These are phyloP conservation scores for Trebouxia gelatinosa DNA, from an alignment of 163 green algal genomes.

Conservation along the genomic window DNA sequence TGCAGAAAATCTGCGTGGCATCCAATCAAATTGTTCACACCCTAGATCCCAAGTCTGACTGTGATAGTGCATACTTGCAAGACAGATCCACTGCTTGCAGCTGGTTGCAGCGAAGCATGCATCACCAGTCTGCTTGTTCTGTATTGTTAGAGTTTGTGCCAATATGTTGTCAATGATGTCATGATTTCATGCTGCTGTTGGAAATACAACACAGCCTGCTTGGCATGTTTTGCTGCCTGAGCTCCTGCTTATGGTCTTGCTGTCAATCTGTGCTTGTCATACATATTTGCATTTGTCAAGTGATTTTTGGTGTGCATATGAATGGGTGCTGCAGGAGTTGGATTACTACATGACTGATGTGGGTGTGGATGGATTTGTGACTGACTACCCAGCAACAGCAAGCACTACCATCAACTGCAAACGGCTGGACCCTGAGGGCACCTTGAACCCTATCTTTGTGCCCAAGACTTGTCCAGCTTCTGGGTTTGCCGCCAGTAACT, in stretches of 20 bases:
- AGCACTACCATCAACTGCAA: slow-evolving; percentile 9
- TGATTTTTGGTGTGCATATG: not conserved
- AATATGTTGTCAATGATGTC: not conserved
- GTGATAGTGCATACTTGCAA: too few relatives aligned
- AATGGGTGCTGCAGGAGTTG: not conserved
- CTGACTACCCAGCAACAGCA: not conserved
- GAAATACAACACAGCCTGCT: too few relatives aligned
- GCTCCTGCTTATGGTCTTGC: not conserved
- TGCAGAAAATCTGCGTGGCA: not conserved
- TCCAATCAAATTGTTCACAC: not conserved
- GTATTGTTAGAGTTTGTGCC: too few relatives aligned
- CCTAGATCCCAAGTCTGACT: too few relatives aligned
- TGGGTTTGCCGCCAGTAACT: not conserved
- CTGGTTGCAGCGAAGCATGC: not conserved
- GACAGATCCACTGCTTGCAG: not conserved
- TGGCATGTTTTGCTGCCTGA: too few relatives aligned
- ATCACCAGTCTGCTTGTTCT: not conserved
- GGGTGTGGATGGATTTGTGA: not conserved
- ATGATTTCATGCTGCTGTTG: too few relatives aligned
- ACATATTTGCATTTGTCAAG: not conserved
- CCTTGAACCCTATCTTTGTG: not conserved
- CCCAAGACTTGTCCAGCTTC: not conserved
- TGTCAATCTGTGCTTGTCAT: not conserved
- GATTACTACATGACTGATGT: slow-evolving; percentile 7
- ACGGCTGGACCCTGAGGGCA: not conserved